Percentiles rank a stretch among this genome's conserved stretches.
phyloP scores from a whole-genome alignment of 495 filamentous ascomycete species.

The Parachaetomium inaequale region DNA sequence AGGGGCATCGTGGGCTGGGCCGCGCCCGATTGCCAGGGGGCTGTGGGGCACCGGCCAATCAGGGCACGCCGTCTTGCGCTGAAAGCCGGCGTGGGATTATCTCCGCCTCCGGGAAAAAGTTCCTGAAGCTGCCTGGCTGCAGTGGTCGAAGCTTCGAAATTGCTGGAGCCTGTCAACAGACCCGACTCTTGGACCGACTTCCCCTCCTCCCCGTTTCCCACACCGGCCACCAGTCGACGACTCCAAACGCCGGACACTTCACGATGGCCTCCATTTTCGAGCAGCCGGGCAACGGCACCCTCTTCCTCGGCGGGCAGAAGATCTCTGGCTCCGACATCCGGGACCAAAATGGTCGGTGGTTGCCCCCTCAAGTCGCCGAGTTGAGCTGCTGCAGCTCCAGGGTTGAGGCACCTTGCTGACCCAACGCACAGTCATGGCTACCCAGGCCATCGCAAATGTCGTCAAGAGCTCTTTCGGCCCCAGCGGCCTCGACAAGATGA shows the following conservation, averaged over 20 bases:
- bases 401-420: constrained; percentile 25
- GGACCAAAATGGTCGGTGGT: constrained; percentile 81
- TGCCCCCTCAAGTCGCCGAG: background rate
- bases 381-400: constrained; percentile 1
- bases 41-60: constrained; percentile 11
- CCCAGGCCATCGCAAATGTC: constrained; percentile 95
- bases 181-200: constrained; percentile 14
- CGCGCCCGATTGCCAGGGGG: constrained; percentile 5
- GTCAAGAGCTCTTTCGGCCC: constrained; percentile 98
- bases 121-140: constrained; percentile 26
- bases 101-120: constrained; percentile 36
- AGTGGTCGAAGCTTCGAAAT: constrained; percentile 27
- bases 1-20: constrained; percentile 28
- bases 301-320: constrained; percentile 91
- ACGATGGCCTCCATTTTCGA: constrained; percentile 87
- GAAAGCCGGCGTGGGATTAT: constrained; percentile 31
- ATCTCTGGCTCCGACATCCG: constrained; percentile 92
- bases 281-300: constrained; percentile 80
- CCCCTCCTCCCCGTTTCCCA: background rate
- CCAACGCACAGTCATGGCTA: constrained; percentile 70
- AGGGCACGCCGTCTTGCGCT: background rate
- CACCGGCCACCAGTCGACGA: constrained; percentile 5
- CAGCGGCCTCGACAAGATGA: constrained; percentile 98
- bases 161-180: constrained; percentile 32
- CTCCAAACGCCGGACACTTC: constrained; percentile 2